Percentiles rank a stretch among this genome's conserved stretches.
Evolutionary conservation across 2,329 filamentous ascomycete species (phyloP).

Genomic region (Chaetothyriales sp.): DNA sequence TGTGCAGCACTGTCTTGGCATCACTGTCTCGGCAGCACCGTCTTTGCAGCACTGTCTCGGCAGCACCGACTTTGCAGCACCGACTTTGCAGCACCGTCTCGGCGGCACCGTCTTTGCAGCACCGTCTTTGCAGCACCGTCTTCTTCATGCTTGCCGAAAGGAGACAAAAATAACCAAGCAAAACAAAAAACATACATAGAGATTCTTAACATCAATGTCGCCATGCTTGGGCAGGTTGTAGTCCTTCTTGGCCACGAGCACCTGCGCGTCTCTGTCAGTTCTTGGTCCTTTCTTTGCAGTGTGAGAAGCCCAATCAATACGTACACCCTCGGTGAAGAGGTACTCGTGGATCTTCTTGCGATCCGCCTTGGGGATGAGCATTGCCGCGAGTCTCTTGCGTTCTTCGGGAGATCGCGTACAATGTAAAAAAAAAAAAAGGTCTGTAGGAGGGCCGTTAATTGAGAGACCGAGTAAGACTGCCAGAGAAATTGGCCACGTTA

Average conservation of each 20-base stretch:
- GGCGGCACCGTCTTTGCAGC: no score
- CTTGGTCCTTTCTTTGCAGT: neutral
- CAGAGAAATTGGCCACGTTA: neutral
- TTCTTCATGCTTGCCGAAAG: neutral
- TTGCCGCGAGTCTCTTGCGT: conserved; percentile 38
- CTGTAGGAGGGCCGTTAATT: neutral
- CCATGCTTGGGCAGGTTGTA: conserved; percentile 95
- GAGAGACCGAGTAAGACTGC: neutral
- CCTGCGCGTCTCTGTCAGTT: conserved; percentile 17
- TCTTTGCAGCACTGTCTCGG: no score
- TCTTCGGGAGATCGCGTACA: conserved; percentile 42
- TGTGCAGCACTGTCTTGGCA: no score
- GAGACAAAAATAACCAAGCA: neutral
- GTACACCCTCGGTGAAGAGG: conserved; percentile 73
- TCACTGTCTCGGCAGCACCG: no score
- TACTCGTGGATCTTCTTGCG: conserved; percentile 99
- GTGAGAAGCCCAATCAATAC: neutral
- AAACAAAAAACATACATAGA: conserved; percentile 49
- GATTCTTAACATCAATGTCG: conserved; percentile 99
- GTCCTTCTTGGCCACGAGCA: conserved; percentile 98
- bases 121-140: no score
- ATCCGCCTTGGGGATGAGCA: conserved; percentile 97
- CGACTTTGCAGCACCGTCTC: no score
- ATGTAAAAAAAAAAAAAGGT: conserved; percentile 23
- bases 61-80: no score